Conservation (phyloP, 352 stramenopile genomes). For the Pythium oligandrum region DNA sequence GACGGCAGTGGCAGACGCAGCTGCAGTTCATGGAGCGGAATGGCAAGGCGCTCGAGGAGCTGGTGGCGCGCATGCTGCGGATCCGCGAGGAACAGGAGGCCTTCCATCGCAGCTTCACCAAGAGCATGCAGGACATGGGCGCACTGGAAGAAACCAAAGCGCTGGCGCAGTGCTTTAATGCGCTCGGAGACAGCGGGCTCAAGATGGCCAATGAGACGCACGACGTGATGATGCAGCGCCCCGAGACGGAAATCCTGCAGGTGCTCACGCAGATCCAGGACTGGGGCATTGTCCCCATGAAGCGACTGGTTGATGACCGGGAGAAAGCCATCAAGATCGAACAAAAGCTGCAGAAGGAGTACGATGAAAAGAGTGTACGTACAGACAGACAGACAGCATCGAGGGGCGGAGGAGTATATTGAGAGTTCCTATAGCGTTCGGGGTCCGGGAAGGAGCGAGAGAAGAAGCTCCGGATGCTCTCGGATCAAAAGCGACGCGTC, state of each 20-base stretch:
- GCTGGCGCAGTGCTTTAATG: slow-evolving; percentile 45
- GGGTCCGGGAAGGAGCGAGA: slow-evolving; percentile 63
- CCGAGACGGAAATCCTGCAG: slow-evolving; percentile 66
- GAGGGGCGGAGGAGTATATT: too few relatives aligned
- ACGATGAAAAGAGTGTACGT: slow-evolving; percentile 55
- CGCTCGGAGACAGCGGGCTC: slow-evolving; percentile 39
- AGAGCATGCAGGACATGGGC: slow-evolving; percentile 54
- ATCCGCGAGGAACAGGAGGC: slow-evolving; percentile 62
- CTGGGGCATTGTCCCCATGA: slow-evolving; percentile 78
- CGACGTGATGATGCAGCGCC: slow-evolving; percentile 69
- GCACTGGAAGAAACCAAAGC: slow-evolving; percentile 47
- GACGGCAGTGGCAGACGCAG: slow-evolving; percentile 40
- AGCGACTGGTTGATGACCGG: slow-evolving; percentile 75
- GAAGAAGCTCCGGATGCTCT: slow-evolving; percentile 77
- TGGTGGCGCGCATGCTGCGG: slow-evolving; percentile 61
- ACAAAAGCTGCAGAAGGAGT: slow-evolving; percentile 70
- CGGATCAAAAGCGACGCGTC: slow-evolving; percentile 76
- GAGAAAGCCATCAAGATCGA: slow-evolving; percentile 82
- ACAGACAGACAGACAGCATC: not conserved
- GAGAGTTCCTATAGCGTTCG: slow-evolving; percentile 20
- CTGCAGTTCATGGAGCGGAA: slow-evolving; percentile 84
- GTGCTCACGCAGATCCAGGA: slow-evolving; percentile 74
- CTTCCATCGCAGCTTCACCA: slow-evolving; percentile 49
- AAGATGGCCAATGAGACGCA: slow-evolving; percentile 63
- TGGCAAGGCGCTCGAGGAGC: slow-evolving; percentile 62